These are phyloP conservation scores for Chloris gayana DNA, from an alignment of 176 grass and related monocot species.

Conservation along the genomic window DNA sequence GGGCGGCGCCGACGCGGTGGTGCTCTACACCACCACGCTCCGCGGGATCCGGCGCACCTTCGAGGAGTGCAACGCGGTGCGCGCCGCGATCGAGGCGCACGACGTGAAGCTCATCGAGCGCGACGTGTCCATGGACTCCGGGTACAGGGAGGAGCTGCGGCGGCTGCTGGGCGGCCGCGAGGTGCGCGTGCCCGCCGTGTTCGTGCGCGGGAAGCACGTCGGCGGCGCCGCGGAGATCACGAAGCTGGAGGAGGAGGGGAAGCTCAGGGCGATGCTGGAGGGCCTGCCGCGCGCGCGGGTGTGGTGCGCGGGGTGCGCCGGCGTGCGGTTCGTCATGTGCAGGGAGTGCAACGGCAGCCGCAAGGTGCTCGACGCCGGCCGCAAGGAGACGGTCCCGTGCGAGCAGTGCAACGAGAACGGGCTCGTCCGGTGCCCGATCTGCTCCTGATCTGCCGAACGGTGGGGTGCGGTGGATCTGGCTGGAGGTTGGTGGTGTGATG, in stretches of 20 bases:
- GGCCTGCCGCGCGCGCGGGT: constrained; percentile 72
- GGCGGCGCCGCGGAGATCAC: constrained; percentile 75
- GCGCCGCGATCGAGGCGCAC: constrained; percentile 67
- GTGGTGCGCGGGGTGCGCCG: constrained; percentile 83
- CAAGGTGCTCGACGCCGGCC: constrained; percentile 80
- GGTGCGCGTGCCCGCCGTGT: constrained; percentile 75
- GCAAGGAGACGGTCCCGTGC: constrained; percentile 67
- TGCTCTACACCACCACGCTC: constrained; percentile 92
- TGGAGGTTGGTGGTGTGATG: background rate
- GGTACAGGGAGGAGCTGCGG: constrained; percentile 89
- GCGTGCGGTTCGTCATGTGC: constrained; percentile 94
- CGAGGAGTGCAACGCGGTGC: constrained; percentile 89
- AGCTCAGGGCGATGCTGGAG: constrained; percentile 62
- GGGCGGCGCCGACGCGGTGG: constrained; percentile 63
- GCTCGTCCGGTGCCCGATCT: constrained; percentile 86
- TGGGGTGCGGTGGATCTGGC: background rate
- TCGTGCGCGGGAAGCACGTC: constrained; percentile 70
- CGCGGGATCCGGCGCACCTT: constrained; percentile 84
- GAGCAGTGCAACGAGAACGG: constrained; percentile 94
- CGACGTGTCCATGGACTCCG: constrained; percentile 99
- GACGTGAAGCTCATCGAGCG: constrained; percentile 84
- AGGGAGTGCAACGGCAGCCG: constrained; percentile 91
- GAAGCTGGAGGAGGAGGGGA: constrained; percentile 86
- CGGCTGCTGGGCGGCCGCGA: constrained; percentile 66
- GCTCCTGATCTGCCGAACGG: constrained; percentile 26